Evolutionary conservation across 495 filamentous ascomycete species (phyloP), one percentile per base, ranked within the genome.

Genomic region (Tuber brumale): DNA sequence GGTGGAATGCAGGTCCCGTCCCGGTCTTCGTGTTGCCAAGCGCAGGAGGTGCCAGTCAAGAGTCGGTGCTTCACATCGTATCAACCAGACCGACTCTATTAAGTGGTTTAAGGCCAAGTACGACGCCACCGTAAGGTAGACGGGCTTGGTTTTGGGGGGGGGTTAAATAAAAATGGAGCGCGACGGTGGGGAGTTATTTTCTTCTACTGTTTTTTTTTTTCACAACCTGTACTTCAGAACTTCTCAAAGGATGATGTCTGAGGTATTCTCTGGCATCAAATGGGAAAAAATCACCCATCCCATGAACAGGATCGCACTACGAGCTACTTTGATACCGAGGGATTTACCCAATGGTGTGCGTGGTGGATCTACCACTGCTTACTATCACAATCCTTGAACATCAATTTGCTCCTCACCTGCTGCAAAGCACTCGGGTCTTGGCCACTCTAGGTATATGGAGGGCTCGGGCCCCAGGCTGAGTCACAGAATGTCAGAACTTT

Each of bases 61-160:
- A 83, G 90, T 99, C 84, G 96, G 96, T 84, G 85, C 92, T 83
- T 88, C 87, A 85, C 96, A 99, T 91, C 91, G 91, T 83, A 97
- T 99, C 90, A 92, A 89, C 89, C 90, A 92, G 83, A 86, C 86
- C 77, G 96, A 99, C 90, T 97, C 94, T 82, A 89, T 98, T 85
- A 96, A 94, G 87, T 99, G 95, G 94, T 98, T 97, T 93, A 99
- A 98, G 92, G 92, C 92, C 88, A 91, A 95, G 86, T 99, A 97
- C 90, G 95, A 99, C 86, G 95, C 94, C 84, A 97, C 97, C 83
- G 92, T 97, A 86, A 91, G 94, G 88, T 97, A 93, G 91, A 87
- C 27, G 57, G 18, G 57, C 57, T 19, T 35, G 27, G 27, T 8
- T 66, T 66, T 66, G 12, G 57, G 57, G 19, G 57, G 57, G 27